phyloP scores from a whole-genome alignment of 2,329 filamentous ascomycete species.

The Cladophialophora immunda region DNA sequence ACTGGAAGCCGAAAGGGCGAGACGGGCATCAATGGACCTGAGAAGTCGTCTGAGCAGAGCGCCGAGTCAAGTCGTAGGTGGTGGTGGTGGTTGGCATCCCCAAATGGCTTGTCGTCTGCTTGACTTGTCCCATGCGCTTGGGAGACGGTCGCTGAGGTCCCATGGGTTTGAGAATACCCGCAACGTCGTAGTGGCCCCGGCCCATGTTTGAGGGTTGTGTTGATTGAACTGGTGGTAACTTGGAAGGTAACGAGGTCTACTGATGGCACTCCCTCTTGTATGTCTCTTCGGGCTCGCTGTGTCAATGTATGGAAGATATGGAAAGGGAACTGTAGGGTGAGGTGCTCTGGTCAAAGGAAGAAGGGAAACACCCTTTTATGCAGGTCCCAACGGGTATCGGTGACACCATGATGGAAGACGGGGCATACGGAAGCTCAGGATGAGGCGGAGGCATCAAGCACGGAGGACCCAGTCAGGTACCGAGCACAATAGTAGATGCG shows the following conservation, averaged over 20 bases:
- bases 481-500: constrained; percentile 5
- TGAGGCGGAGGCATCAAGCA: constrained; percentile 16
- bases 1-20: neutral
- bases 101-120: neutral
- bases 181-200: constrained; percentile 41
- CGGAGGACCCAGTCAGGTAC: constrained; percentile 19
- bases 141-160: constrained; percentile 37
- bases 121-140: constrained; percentile 16
- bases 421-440: constrained; percentile 7
- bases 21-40: constrained; percentile 8
- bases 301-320: neutral
- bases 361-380: constrained; percentile 24
- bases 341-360: constrained; percentile 4
- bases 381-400: constrained; percentile 24
- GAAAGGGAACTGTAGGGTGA: neutral
- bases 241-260: neutral
- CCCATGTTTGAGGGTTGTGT: constrained; percentile 38
- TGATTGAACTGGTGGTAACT: constrained; percentile 22
- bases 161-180: constrained; percentile 40
- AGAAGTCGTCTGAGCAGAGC: constrained; percentile 4
- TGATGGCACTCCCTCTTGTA: neutral
- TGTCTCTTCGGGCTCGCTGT: neutral
- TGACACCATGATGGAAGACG: constrained; percentile 12
- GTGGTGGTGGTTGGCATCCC: constrained; percentile 5
- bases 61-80: neutral